Conservation (phyloP, 345 rosid species). For the Salix purpurea region DNA sequence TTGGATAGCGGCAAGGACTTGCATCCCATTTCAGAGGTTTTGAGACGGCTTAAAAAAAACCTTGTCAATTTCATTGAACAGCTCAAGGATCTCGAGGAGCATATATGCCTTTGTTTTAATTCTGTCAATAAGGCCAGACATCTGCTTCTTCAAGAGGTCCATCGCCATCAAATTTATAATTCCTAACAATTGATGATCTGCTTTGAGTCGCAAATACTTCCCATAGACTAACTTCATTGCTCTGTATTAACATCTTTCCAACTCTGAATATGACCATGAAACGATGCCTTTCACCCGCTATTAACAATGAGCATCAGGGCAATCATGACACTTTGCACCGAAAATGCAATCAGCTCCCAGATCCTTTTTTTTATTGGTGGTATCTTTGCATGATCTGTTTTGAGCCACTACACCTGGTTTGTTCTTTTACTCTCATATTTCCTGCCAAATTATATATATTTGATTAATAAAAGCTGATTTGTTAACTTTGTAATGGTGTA, state of each 20-base stretch:
- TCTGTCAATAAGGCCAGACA: conserved; percentile 55
- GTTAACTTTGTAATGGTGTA: background rate
- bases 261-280: background rate
- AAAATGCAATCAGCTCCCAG: background rate
- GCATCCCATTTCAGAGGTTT: conserved; percentile 39
- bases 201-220: background rate
- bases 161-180: conserved; percentile 16
- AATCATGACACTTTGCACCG: background rate
- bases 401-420: background rate
- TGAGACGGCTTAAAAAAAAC: conserved; percentile 51
- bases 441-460: background rate
- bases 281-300: background rate
- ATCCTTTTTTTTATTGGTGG: background rate
- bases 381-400: background rate
- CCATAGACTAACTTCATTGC: background rate
- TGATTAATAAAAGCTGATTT: background rate
- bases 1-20: conserved; percentile 48
- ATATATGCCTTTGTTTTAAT: conserved; percentile 54
- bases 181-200: conserved; percentile 11
- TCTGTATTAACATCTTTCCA: background rate
- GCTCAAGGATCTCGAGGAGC: conserved; percentile 61
- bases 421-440: background rate
- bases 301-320: background rate
- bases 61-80: conserved; percentile 33
- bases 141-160: conserved; percentile 45